These are phyloP conservation scores for Hypoxylon sp. DNA, from an alignment of 2,329 filamentous ascomycete genomes.

Conservation along the genomic window DNA sequence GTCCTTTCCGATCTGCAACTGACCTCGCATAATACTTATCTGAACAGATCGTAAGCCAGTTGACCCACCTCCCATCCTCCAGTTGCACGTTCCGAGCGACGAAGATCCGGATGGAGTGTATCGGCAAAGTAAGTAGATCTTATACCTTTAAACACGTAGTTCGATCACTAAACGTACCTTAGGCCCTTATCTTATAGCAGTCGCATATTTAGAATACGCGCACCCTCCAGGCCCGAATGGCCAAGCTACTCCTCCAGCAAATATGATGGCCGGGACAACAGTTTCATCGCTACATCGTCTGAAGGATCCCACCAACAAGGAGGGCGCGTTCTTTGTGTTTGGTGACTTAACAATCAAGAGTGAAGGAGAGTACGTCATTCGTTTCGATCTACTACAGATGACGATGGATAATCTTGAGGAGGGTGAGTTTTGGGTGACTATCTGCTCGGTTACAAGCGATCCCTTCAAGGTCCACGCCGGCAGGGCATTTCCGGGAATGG, in stretches of 20 bases:
- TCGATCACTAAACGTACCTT: constrained; percentile 35
- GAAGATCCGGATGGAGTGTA: constrained; percentile 64
- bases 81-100: constrained; percentile 69
- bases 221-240: constrained; percentile 60
- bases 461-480: constrained; percentile 75
- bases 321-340: constrained; percentile 92
- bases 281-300: constrained; percentile 86
- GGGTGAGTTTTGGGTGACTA: constrained; percentile 50
- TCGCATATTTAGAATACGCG: constrained; percentile 56
- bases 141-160: not conserved
- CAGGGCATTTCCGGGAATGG: constrained; percentile 84
- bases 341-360: constrained; percentile 85
- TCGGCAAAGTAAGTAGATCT: constrained; percentile 68
- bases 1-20: not conserved
- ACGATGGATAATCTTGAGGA: constrained; percentile 43
- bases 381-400: constrained; percentile 85
- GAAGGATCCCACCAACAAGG: constrained; percentile 82
- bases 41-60: constrained; percentile 82
- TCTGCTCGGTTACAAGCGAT: constrained; percentile 58
- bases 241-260: constrained; percentile 57
- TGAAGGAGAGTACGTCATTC: constrained; percentile 79
- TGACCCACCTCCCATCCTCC: constrained; percentile 87
- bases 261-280: constrained; percentile 77
- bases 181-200: constrained; percentile 54
- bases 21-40: constrained; percentile 27